A percentile compares a stretch with the other conserved stretches of the same genome.
Conservation (phyloP, 2,329 filamentous ascomycete genomes). For the Diaporthe velutina region DNA sequence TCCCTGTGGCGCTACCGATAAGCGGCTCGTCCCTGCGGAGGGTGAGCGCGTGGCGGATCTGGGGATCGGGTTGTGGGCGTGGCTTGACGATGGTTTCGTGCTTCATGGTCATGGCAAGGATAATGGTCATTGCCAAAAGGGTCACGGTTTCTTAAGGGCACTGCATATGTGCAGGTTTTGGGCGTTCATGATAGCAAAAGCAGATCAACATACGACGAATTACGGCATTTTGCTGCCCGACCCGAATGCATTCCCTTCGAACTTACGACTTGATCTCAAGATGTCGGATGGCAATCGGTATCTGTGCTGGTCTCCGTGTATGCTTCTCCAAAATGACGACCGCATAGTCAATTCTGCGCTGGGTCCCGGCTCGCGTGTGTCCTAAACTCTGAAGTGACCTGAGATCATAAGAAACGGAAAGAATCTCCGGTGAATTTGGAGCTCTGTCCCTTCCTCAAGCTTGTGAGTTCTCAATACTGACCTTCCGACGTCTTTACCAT, state of each 20-base stretch:
- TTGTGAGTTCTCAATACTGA: background rate
- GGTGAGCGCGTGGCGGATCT: slow-evolving; percentile 16
- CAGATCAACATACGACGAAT: slow-evolving; percentile 41
- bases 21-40: slow-evolving; percentile 46
- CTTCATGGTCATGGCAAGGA: slow-evolving; percentile 34
- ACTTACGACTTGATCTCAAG: background rate
- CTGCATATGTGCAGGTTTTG: slow-evolving; percentile 40
- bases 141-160: slow-evolving; percentile 38
- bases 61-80: slow-evolving; percentile 31
- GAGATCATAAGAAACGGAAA: background rate
- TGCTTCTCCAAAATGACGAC: background rate
- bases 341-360: background rate
- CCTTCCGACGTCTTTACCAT: background rate
- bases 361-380: background rate
- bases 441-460: too few species aligned
- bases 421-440: background rate
- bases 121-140: slow-evolving; percentile 36
- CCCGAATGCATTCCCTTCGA: slow-evolving; percentile 17
- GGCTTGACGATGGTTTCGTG: slow-evolving; percentile 35
- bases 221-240: slow-evolving; percentile 40
- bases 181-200: slow-evolving; percentile 41
- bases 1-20: slow-evolving; percentile 99
- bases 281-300: background rate
- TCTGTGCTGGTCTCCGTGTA: background rate
- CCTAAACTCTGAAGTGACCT: background rate